These are phyloP conservation scores for Domatiomyces globalis DNA, from an alignment of 2,329 filamentous ascomycete species.

Conservation along the genomic window DNA sequence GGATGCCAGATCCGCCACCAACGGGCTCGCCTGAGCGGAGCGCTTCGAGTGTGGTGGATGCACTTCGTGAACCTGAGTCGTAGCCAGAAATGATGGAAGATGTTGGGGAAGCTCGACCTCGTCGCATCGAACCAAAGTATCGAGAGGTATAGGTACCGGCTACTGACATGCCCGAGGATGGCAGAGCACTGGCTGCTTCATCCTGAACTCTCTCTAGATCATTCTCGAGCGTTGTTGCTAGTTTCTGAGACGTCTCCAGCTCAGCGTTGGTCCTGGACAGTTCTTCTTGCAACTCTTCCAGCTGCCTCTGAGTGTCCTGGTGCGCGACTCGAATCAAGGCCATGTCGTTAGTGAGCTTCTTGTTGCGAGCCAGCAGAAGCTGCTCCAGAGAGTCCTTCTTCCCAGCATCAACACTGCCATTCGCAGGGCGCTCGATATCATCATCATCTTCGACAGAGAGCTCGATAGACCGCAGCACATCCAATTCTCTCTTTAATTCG, in stretches of 20 bases:
- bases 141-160: constrained; percentile 79
- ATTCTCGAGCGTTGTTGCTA: constrained; percentile 81
- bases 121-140: constrained; percentile 52
- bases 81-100: constrained; percentile 98
- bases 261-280: constrained; percentile 72
- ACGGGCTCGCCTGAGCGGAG: constrained; percentile 52
- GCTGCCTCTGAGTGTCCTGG: constrained; percentile 68
- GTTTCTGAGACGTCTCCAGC: constrained; percentile 65
- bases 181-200: constrained; percentile 68
- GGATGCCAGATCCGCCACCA: constrained; percentile 68
- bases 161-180: constrained; percentile 73
- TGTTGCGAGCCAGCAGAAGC: constrained; percentile 80
- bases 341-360: constrained; percentile 87
- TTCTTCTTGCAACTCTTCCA: constrained; percentile 71
- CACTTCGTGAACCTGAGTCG: constrained; percentile 47
- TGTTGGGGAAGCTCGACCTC: constrained; percentile 66
- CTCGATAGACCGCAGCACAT: constrained; percentile 85
- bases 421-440: constrained; percentile 29
- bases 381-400: constrained; percentile 79
- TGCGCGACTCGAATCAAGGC: constrained; percentile 88
- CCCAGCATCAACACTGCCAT: constrained; percentile 39
- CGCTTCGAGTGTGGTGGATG: constrained; percentile 39
- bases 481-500: constrained; percentile 86
- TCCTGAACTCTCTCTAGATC: constrained; percentile 80
- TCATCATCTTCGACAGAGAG: constrained; percentile 82